These are phyloP conservation scores for Trichoderma breve DNA, from an alignment of 2,329 filamentous ascomycete genomes.

Conservation along the genomic window DNA sequence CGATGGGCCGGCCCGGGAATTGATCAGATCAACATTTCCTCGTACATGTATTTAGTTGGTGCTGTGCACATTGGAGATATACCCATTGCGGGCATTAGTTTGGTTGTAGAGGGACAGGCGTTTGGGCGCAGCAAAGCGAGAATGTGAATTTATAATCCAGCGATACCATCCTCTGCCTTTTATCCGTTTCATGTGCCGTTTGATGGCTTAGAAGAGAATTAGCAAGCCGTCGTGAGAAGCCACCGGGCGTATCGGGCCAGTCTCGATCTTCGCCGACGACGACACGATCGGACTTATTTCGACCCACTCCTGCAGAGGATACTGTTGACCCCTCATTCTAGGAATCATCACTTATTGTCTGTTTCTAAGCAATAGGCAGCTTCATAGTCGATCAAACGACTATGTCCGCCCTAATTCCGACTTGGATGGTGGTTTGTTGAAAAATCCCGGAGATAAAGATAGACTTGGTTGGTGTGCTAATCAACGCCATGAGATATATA, in stretches of 20 bases:
- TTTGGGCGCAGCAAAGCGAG: neutral
- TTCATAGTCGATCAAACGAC: neutral
- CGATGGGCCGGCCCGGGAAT: neutral
- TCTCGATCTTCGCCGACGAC: neutral
- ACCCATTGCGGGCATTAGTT: neutral
- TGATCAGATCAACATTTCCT: neutral
- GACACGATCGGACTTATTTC: neutral
- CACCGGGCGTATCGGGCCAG: neutral
- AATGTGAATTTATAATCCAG: neutral
- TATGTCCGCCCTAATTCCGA: constrained; percentile 17
- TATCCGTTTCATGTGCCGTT: neutral
- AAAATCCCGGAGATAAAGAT: constrained; percentile 1
- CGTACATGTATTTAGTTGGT: neutral
- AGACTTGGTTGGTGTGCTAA: neutral
- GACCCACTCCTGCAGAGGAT: neutral
- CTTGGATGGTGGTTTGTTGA: neutral
- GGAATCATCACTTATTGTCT: neutral
- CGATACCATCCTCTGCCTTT: neutral
- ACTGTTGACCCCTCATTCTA: neutral
- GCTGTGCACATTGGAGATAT: neutral
- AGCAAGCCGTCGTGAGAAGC: neutral
- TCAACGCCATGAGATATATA: constrained; percentile 6
- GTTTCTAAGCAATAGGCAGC: neutral
- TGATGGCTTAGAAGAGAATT: neutral
- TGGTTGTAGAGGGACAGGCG: constrained; percentile 7